Evolutionary conservation across 2,329 filamentous ascomycete genomes (phyloP).

Genomic region (Chaetomium globosum): DNA sequence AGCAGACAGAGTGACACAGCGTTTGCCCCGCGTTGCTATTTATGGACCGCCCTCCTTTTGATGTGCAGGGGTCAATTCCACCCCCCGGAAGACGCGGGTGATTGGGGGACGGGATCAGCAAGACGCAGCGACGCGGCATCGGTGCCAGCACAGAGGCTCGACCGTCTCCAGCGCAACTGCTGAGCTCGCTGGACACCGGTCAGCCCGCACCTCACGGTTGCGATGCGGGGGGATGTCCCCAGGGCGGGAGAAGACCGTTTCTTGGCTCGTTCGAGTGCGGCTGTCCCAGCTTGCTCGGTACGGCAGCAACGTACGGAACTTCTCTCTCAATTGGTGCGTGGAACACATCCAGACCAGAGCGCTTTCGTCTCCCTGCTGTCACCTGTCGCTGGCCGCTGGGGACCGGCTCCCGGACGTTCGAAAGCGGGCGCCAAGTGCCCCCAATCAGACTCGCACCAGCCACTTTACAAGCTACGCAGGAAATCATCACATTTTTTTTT

Average conservation of each 20-base stretch:
- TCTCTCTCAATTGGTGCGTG: constrained; percentile 6
- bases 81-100: constrained; percentile 5
- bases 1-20: constrained; percentile 32
- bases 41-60: constrained; percentile 29
- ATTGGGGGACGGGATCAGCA: constrained; percentile 27
- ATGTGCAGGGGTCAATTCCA: constrained; percentile 13
- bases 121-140: constrained; percentile 5
- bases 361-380: background rate
- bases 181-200: constrained; percentile 12
- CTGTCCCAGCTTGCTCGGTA: background rate
- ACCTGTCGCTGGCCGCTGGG: background rate
- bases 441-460: constrained; percentile 4
- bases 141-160: constrained; percentile 18
- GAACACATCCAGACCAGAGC: background rate
- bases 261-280: background rate
- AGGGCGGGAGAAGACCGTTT: background rate
- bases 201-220: background rate
- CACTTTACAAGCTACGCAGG: background rate
- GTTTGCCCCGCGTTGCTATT: constrained; percentile 35
- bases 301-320: constrained; percentile 7
- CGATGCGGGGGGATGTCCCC: constrained; percentile 2
- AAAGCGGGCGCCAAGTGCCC: constrained; percentile 21
- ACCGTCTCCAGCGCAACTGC: background rate
- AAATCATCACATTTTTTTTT: background rate
- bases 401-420: background rate